Base-by-base conservation (phyloP, 306 rosid genomes). In the Dalbergia cultrata region DNA sequence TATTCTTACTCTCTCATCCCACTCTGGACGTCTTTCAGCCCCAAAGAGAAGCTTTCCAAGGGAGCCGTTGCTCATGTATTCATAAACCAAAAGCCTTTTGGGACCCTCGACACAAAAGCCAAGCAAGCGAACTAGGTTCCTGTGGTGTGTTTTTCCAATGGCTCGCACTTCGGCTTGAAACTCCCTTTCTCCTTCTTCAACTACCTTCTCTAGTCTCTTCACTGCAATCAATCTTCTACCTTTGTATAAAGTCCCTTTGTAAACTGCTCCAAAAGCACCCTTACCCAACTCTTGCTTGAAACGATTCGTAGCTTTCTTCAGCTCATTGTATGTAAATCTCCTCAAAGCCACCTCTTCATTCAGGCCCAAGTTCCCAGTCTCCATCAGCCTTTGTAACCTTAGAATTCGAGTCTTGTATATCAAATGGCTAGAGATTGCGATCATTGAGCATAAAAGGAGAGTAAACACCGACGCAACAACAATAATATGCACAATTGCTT, bases 1-100 rank as follows among this genome's bases (percentile, higher is more conserved):
- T 57, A 82, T 86, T 79, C 70, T 75, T 17, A 73, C 75, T 65
- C 89, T 82, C 3, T 82, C 82, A n/a, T 82, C 35, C 89, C 86
- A 86, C 13, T 65, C 74, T 0, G 80, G 85, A 8, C 69, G 85
- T 3, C 17, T 79, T 7, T 3, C 37, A 60, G 13, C 74, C 8
- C 80, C 84, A 64, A 82, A 82, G 4, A 86, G 49, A 58, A 86
- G 67, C 17, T 86, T 76, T 43, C 58, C 85, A 50, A 86, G 86
- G n/a, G 89, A 86, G n/a, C 84, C 73, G 7, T 82, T 86, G 50
- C 86, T 67, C 89, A 86, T 82, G 77, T 75, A 86, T 7, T 86
- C 86, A 79, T 82, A 86, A 57, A 86, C 86, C 58, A 86, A 14
- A 79, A 86, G 89, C 80, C 89, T 82, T 78, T 64, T 78, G 3